A percentile compares a stretch with the other conserved stretches of the same genome.
Conservation (phyloP, 768 basidiomycete species). For the Amyloporia xantha region DNA sequence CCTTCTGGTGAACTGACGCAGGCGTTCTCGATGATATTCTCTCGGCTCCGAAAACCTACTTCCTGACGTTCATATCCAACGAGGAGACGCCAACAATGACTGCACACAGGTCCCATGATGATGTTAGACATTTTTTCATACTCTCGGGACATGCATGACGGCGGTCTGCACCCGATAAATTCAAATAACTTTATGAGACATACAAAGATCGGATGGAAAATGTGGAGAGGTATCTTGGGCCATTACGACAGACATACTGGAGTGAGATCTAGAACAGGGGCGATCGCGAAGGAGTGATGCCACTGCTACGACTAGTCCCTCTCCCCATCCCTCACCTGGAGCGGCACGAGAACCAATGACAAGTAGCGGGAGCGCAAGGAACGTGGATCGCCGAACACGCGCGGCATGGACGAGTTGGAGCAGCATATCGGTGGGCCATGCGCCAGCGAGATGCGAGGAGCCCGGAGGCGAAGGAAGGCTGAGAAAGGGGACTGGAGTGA, state of each 20-base stretch:
- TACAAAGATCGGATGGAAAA: background rate
- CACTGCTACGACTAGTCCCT: background rate
- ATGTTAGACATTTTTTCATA: too few relatives aligned
- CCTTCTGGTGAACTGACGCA: too few relatives aligned
- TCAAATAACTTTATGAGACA: background rate
- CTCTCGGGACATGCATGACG: too few relatives aligned
- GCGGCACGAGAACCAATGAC: background rate
- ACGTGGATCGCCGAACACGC: conserved; percentile 3
- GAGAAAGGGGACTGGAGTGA: background rate
- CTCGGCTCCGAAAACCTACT: too few relatives aligned
- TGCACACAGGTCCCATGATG: too few relatives aligned
- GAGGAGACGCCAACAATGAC: too few relatives aligned
- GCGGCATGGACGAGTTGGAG: conserved; percentile 6
- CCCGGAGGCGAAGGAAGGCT: background rate
- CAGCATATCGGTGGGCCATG: background rate
- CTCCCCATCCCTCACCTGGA: background rate
- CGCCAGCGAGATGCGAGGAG: background rate
- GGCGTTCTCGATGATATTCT: too few relatives aligned
- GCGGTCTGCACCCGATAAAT: too few relatives aligned
- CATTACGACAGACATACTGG: background rate
- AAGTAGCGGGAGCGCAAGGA: background rate
- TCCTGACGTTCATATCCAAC: too few relatives aligned
- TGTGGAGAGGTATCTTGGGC: background rate
- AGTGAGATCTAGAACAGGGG: background rate
- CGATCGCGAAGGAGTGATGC: background rate